Evolutionary conservation across 163 green algal genomes (phyloP).

Genomic region (Prototheca cutis): DNA sequence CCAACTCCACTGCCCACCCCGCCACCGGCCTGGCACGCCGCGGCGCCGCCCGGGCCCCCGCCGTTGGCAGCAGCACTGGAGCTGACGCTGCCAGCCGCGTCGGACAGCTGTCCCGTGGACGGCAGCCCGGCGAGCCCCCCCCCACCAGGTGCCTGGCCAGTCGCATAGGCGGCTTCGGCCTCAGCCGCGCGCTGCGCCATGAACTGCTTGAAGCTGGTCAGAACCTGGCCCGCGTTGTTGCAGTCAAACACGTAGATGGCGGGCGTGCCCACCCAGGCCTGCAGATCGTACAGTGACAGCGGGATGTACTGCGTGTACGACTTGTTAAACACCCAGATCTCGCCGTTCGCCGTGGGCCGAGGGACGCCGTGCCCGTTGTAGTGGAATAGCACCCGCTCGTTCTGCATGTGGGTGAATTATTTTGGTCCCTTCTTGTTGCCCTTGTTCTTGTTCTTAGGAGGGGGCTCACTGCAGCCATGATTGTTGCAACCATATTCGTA

Average conservation of each 20-base stretch:
- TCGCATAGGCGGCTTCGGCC: constrained; percentile 7
- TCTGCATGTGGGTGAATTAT: constrained; percentile 31
- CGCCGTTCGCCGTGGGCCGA: constrained; percentile 91
- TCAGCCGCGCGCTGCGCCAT: constrained; percentile 38
- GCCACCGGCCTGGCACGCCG: too few species aligned
- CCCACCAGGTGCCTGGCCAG: not conserved
- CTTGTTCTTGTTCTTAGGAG: too few species aligned
- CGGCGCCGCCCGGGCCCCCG: too few species aligned
- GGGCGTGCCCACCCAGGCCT: constrained; percentile 68
- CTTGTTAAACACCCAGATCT: constrained; percentile 94
- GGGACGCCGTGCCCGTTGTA: constrained; percentile 97
- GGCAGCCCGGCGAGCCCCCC: too few species aligned
- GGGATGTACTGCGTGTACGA: constrained; percentile 98
- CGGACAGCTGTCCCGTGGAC: too few species aligned
- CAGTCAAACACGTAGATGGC: constrained; percentile 97
- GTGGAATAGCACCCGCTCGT: constrained; percentile 87
- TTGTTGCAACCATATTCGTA: too few species aligned
- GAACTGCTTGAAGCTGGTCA: constrained; percentile 75
- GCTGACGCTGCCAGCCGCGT: too few species aligned
- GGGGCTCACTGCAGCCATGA: too few species aligned
- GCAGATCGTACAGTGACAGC: constrained; percentile 93
- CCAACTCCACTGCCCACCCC: not conserved
- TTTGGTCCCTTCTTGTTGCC: too few species aligned
- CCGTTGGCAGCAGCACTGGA: too few species aligned
- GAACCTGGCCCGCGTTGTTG: constrained; percentile 79